These are phyloP conservation scores for Peziza echinospora DNA, from an alignment of 495 filamentous ascomycete species.

Conservation along the genomic window DNA sequence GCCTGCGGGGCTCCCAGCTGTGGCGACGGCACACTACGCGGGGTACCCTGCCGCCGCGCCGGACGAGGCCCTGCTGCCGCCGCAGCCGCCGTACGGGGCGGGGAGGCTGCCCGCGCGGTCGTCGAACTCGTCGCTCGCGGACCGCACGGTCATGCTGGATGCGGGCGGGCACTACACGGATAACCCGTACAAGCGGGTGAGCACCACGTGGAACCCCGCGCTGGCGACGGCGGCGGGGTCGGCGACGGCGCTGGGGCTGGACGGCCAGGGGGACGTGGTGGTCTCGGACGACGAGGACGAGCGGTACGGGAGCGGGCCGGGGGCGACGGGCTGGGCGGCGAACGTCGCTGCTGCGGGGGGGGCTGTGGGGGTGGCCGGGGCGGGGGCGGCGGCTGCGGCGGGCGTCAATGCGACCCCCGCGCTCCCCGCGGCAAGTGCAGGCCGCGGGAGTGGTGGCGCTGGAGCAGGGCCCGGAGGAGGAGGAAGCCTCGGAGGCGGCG, in stretches of 20 bases:
- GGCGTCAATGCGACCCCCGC: neutral
- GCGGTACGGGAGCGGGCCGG: neutral
- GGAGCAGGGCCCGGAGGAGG: slow-evolving; percentile 13
- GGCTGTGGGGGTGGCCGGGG: neutral
- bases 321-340: neutral
- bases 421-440: too few species aligned
- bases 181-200: too few species aligned
- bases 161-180: too few species aligned
- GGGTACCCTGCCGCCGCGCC: too few species aligned
- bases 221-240: neutral
- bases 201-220: neutral
- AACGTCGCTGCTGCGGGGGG: neutral
- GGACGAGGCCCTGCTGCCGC: too few species aligned
- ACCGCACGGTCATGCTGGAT: too few species aligned
- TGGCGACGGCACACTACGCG: too few species aligned
- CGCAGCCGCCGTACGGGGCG: too few species aligned
- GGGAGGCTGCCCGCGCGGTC: too few species aligned
- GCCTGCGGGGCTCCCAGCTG: too few species aligned
- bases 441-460: too few species aligned
- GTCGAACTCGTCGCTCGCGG: too few species aligned
- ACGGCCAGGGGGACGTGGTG: neutral
- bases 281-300: neutral
- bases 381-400: neutral
- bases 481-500: slow-evolving; percentile 7
- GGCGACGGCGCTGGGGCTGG: neutral